These are phyloP conservation scores for Umbilicaria muhlenbergii DNA, from an alignment of 495 filamentous ascomycete species.

Conservation along the genomic window DNA sequence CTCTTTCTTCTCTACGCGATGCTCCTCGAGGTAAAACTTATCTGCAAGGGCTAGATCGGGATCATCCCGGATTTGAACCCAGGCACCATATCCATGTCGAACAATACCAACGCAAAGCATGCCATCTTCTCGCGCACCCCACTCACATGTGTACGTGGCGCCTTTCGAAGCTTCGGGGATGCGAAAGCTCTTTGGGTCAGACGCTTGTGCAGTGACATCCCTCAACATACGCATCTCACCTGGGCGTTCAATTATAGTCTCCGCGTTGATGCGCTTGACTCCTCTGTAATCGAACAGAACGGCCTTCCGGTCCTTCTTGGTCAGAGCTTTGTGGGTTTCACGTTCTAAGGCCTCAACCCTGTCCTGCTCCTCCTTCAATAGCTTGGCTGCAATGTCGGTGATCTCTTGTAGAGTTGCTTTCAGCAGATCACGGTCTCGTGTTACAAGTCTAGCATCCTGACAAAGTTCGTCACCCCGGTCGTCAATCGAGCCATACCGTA, in stretches of 20 bases:
- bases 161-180: constrained; percentile 83
- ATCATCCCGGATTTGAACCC: constrained; percentile 86
- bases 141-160: constrained; percentile 71
- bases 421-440: constrained; percentile 64
- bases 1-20: constrained; percentile 93
- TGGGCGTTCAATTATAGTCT: constrained; percentile 80
- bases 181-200: constrained; percentile 62
- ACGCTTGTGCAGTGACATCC: constrained; percentile 43
- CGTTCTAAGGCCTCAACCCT: constrained; percentile 46
- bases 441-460: constrained; percentile 64
- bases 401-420: constrained; percentile 57
- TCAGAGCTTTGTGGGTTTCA: constrained; percentile 53
- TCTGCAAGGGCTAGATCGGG: constrained; percentile 70
- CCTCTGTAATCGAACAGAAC: constrained; percentile 86
- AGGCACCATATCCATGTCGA: constrained; percentile 86
- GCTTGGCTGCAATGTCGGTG: constrained; percentile 47
- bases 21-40: constrained; percentile 94
- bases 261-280: constrained; percentile 85
- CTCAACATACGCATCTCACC: constrained; percentile 73
- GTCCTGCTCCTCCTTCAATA: constrained; percentile 52
- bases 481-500: constrained; percentile 75
- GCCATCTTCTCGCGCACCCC: constrained; percentile 85
- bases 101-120: constrained; percentile 94
- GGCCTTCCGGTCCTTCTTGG: constrained; percentile 94
- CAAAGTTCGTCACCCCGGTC: constrained; percentile 76